Base-by-base conservation (phyloP, 2,329 filamentous ascomycete species). In the Pyricularia grisea region DNA sequence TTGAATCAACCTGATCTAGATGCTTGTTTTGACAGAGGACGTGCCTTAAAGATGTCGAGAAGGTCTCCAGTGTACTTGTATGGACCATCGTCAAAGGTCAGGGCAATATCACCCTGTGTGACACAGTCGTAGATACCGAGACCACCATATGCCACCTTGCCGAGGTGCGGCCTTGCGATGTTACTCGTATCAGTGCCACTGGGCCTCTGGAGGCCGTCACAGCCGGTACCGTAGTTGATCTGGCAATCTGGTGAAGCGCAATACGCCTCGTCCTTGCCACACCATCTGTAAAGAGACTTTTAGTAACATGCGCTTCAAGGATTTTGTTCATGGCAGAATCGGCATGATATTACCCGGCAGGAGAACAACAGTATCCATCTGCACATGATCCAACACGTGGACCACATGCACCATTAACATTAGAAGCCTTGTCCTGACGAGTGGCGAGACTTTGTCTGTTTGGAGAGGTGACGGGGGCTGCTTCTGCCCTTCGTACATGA, bases 31-130 rank as follows among this genome's bases (percentile, higher is more conserved):
- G 11, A 61, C 25, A 28, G 25, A 7, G 14, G 14, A 67, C 71
- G 1, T 20, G 74, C 75, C 70, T 83, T 81, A 65, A 91, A 81
- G 68, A 89, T 80, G 73, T 90, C 85, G 14, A 91, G 81, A 14
- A 91, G 81, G 70, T 88, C 84, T 60, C 78, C 77, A 1, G 88
- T 91, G 76, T 87, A 90, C 25, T 81, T 77, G 71, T 85, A 85
- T 27, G 88, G 89, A 1, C 89, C 89, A 75, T 91, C 89, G 72
- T 91, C 89, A 72, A 85, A 91, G 0, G 88, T 91, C 69, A 91
- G 76, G 23, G 89, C 89, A 73, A 91, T 83, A 12, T 85, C 86
- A 68, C 88, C 86, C 2, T 83, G 79, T n/a, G 80, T 79, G n/a
- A 78, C 78, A 72, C 86, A 88, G 71, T 81, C 78, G 72, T 86